Conservation (phyloP, 192 early-diverging fungal genomes). For the Podila minutissima region DNA sequence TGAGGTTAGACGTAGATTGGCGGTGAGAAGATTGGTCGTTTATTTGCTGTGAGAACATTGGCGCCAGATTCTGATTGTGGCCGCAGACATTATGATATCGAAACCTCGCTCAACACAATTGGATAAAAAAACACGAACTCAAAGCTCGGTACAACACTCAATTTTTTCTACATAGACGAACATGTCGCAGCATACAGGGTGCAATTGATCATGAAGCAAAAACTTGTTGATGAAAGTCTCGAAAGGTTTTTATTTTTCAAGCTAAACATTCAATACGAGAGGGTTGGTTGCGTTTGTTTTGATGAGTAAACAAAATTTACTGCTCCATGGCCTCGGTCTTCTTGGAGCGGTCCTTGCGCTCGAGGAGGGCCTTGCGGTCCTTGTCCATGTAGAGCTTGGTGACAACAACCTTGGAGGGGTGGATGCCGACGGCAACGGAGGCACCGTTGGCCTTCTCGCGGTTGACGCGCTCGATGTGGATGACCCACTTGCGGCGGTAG, state of each 20-base stretch:
- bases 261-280: slow-evolving; percentile 10
- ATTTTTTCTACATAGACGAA: neutral
- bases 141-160: slow-evolving; percentile 7
- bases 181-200: too few relatives aligned
- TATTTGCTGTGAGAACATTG: too few relatives aligned
- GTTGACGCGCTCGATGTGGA: slow-evolving; percentile 97
- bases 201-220: neutral
- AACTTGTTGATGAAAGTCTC: neutral
- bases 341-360: slow-evolving; percentile 82
- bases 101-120: too few relatives aligned
- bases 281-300: neutral
- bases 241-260: slow-evolving; percentile 11
- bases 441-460: slow-evolving; percentile 98
- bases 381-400: slow-evolving; percentile 96
- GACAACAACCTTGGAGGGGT: slow-evolving; percentile 99
- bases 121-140: neutral
- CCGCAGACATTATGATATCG: too few relatives aligned
- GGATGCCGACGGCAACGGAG: slow-evolving; percentile 90
- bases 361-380: slow-evolving; percentile 92
- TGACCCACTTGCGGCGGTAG: slow-evolving; percentile 99
- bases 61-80: too few relatives aligned
- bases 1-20: too few relatives aligned
- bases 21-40: too few relatives aligned
- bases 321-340: slow-evolving; percentile 51
- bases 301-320: slow-evolving; percentile 31